These are phyloP conservation scores for Lasiodiplodia gonubiensis DNA, from an alignment of 2,329 filamentous ascomycete species.

Conservation along the genomic window DNA sequence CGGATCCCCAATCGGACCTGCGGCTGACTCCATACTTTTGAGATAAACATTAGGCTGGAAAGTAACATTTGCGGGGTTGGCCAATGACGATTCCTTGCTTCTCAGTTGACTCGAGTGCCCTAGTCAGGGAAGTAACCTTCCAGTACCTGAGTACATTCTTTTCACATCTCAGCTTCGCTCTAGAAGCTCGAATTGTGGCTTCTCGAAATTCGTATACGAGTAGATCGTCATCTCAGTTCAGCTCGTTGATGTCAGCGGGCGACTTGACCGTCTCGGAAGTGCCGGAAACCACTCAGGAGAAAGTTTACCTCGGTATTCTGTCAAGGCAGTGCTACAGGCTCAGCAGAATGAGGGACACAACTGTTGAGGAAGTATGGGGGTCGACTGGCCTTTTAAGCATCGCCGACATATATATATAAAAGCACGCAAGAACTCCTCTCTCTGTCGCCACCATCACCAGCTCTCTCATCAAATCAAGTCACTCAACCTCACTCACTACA, in stretches of 20 bases:
- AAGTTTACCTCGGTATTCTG: background rate
- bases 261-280: background rate
- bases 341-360: background rate
- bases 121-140: background rate
- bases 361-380: too few relatives aligned
- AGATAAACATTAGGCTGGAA: background rate
- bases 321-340: background rate
- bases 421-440: background rate
- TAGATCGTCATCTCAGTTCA: background rate
- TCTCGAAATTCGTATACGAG: background rate
- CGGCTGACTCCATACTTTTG: background rate
- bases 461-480: background rate
- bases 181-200: too few relatives aligned
- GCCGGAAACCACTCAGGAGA: background rate
- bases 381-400: too few relatives aligned
- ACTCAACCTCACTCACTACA: background rate
- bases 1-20: background rate
- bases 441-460: background rate
- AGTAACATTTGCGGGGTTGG: background rate
- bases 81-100: background rate
- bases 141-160: background rate
- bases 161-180: background rate
- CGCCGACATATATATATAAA: background rate
- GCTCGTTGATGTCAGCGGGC: background rate
- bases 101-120: background rate